These are phyloP conservation scores for Ochetophila trinervis DNA, from an alignment of 306 rosid genomes.

Conservation along the genomic window DNA sequence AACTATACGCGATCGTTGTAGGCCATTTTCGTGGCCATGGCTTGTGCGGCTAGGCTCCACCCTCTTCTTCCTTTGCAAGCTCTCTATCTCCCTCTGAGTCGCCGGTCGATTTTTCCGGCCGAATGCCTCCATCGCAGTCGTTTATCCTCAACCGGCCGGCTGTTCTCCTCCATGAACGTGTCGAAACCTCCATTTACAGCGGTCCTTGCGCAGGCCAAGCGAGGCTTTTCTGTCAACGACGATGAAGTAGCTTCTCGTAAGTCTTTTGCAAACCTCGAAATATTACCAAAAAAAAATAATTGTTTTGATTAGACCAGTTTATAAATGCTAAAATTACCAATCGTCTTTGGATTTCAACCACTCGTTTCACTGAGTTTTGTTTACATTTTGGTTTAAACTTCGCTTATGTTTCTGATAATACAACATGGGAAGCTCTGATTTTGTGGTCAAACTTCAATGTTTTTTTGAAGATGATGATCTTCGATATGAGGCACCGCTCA, in stretches of 20 bases:
- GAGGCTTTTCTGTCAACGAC: conserved; percentile 42
- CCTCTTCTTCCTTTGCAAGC: conserved; percentile 12
- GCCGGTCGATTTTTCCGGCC: conserved; percentile 32
- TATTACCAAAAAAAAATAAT: not conserved
- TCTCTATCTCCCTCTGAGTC: conserved; percentile 24
- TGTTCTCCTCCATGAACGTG: conserved; percentile 21
- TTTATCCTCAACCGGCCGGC: conserved; percentile 23
- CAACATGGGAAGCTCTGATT: not conserved
- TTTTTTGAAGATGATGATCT: conserved; percentile 56
- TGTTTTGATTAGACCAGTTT: too few relatives aligned
- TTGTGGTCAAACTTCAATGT: not conserved
- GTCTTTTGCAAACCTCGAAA: conserved; percentile 19
- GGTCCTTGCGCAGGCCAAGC: conserved; percentile 48
- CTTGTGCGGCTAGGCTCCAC: conserved; percentile 31
- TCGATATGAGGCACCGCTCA: conserved; percentile 63
- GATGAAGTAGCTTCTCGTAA: conserved; percentile 66
- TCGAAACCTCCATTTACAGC: conserved; percentile 11
- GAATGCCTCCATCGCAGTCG: conserved; percentile 21
- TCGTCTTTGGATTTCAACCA: not conserved
- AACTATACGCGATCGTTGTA: not conserved
- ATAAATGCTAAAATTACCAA: not conserved
- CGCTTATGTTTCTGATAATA: not conserved
- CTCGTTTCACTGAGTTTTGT: too few relatives aligned
- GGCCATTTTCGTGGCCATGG: conserved; percentile 38
- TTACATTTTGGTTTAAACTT: not conserved